Percentiles rank a stretch among this genome's conserved stretches.
phyloP scores from a whole-genome alignment of 352 stramenopile species.

The Phytopythium vexans region DNA sequence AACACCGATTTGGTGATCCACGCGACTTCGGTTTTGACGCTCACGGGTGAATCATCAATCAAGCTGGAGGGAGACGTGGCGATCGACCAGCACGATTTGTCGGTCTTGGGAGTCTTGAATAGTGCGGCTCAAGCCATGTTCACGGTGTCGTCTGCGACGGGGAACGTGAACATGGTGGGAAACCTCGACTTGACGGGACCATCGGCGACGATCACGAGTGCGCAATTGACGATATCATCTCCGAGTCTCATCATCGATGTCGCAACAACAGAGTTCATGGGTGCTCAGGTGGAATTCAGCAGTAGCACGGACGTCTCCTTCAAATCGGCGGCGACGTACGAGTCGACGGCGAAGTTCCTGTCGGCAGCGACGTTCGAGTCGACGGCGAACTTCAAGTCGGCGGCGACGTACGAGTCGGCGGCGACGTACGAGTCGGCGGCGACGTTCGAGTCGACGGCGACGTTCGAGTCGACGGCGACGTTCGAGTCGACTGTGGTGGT shows the following conservation, averaged over 20 bases:
- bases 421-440: too few relatives aligned
- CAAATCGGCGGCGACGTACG: conserved; percentile 1
- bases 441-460: too few relatives aligned
- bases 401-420: too few relatives aligned
- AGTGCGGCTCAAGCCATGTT: conserved; percentile 9
- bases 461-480: neutral
- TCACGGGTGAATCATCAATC: conserved; percentile 21
- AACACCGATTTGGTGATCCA: conserved; percentile 19
- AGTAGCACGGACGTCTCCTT: conserved; percentile 11
- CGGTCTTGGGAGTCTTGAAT: conserved; percentile 6
- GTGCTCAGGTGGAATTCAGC: conserved; percentile 6
- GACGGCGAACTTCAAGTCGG: too few relatives aligned
- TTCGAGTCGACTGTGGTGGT: conserved; percentile 10
- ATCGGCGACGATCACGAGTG: conserved; percentile 19
- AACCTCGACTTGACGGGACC: conserved; percentile 17
- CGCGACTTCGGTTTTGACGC: conserved; percentile 19
- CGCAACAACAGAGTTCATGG: conserved; percentile 5
- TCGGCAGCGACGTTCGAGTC: conserved; percentile 1
- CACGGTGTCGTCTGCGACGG: conserved; percentile 13
- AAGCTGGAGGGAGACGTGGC: conserved; percentile 22
- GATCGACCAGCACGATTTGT: conserved; percentile 24
- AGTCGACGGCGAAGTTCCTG: too few relatives aligned
- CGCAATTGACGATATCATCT: conserved; percentile 29
- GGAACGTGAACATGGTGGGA: conserved; percentile 22
- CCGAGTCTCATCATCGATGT: conserved; percentile 12